Conservation (phyloP, 192 early-diverging fungal species). For the Phycomyces nitens region DNA sequence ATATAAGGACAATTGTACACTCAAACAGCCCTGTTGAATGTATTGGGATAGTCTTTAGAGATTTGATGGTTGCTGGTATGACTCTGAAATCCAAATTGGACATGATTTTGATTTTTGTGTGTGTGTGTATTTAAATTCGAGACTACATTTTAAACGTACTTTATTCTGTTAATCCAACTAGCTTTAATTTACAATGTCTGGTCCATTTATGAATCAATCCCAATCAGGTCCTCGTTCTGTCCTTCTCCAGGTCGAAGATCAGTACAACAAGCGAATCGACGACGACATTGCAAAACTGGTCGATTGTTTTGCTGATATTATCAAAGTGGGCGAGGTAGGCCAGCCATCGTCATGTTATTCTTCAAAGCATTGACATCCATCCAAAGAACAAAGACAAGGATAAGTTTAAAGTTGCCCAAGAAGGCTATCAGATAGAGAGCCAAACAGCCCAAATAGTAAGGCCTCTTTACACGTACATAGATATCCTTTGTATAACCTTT, state of each 20-base stretch:
- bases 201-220: neutral
- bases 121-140: no score
- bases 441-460: constrained; percentile 50
- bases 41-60: no score
- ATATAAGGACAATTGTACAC: no score
- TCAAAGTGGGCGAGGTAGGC: constrained; percentile 46
- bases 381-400: constrained; percentile 43
- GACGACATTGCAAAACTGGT: constrained; percentile 45
- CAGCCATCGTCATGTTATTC: constrained; percentile 5
- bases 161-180: no score
- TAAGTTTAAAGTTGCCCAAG: constrained; percentile 53
- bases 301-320: constrained; percentile 51
- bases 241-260: constrained; percentile 49
- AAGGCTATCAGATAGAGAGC: constrained; percentile 55
- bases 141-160: no score
- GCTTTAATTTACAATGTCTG: neutral
- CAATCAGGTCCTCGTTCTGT: constrained; percentile 14
- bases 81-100: no score
- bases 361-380: neutral
- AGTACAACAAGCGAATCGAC: constrained; percentile 51
- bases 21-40: no score
- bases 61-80: no score
- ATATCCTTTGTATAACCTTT: no score
- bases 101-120: no score
- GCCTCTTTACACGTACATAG: neutral